Evolutionary conservation across 176 grass and related monocot genomes (phyloP).

Genomic region (Oropetium thomaeum): DNA sequence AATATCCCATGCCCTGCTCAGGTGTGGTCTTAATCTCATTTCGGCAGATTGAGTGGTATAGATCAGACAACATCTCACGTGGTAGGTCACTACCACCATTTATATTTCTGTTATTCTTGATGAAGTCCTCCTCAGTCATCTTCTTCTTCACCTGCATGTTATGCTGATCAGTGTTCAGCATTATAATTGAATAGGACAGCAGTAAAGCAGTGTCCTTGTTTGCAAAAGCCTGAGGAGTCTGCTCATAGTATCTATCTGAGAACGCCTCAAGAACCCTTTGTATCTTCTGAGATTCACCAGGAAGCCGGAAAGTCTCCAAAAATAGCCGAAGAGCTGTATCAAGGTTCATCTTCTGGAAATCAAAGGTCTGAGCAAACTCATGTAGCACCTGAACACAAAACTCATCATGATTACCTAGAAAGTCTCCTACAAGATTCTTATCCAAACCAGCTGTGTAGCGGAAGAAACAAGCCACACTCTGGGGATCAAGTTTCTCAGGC

Average conservation of each 20-base stretch:
- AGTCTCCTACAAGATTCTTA: constrained; percentile 97
- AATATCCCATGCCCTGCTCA: constrained; percentile 84
- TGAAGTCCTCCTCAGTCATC: constrained; percentile 99
- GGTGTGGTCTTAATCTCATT: constrained; percentile 94
- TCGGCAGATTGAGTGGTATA: constrained; percentile 82
- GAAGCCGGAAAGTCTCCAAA: constrained; percentile 86
- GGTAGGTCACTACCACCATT: constrained; percentile 94
- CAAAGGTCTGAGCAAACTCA: constrained; percentile 95
- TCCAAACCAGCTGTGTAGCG: constrained; percentile 92
- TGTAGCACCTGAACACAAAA: constrained; percentile 99
- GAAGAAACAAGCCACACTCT: constrained; percentile 97
- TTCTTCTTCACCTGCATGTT: constrained; percentile 99
- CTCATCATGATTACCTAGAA: constrained; percentile 97
- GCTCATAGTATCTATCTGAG: constrained; percentile 96
- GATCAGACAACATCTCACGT: constrained; percentile 79
- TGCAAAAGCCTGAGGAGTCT: constrained; percentile 75
- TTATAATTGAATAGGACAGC: constrained; percentile 93
- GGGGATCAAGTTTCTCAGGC: constrained; percentile 95
- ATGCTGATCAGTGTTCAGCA: constrained; percentile 99
- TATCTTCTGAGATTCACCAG: constrained; percentile 99
- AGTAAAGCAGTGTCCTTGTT: constrained; percentile 95
- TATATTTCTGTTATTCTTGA: constrained; percentile 95
- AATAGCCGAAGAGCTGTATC: constrained; percentile 95
- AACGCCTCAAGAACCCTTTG: constrained; percentile 99
- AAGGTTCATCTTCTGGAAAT: constrained; percentile 86